phyloP scores from a whole-genome alignment of 2,329 filamentous ascomycete genomes.

The Talaromyces marneffei region DNA sequence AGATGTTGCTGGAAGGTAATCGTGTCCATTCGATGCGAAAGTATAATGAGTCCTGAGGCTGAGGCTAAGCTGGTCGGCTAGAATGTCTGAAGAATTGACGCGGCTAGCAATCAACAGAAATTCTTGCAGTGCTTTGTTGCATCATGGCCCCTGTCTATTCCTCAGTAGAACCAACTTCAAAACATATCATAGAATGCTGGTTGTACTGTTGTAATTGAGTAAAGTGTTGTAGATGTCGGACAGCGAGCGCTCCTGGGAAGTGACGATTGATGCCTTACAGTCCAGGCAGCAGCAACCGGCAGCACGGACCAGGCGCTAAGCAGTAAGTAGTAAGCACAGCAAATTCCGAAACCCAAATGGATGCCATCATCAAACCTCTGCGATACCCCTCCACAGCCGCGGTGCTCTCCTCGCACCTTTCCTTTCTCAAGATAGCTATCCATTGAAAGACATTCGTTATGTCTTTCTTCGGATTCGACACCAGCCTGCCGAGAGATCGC shows the following conservation, averaged over 20 bases:
- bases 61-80: neutral
- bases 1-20: neutral
- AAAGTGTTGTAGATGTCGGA: neutral
- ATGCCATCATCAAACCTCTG: constrained; percentile 3
- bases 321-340: too few relatives aligned
- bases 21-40: neutral
- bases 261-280: neutral
- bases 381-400: constrained; percentile 2
- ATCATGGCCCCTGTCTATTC: neutral
- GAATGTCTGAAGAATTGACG: neutral
- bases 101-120: neutral
- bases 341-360: constrained; percentile 2
- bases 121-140: neutral
- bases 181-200: neutral
- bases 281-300: constrained; percentile 3
- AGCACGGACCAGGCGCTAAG: neutral
- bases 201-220: neutral
- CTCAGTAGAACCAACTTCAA: neutral
- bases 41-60: too few relatives aligned
- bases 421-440: constrained; percentile 15
- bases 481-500: constrained; percentile 58
- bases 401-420: constrained; percentile 13
- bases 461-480: constrained; percentile 91
- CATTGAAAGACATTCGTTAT: constrained; percentile 43
- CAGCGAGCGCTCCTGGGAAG: neutral